Base-by-base conservation (phyloP, 1,139 yeast species). In the Pichia kudriavzevii region DNA sequence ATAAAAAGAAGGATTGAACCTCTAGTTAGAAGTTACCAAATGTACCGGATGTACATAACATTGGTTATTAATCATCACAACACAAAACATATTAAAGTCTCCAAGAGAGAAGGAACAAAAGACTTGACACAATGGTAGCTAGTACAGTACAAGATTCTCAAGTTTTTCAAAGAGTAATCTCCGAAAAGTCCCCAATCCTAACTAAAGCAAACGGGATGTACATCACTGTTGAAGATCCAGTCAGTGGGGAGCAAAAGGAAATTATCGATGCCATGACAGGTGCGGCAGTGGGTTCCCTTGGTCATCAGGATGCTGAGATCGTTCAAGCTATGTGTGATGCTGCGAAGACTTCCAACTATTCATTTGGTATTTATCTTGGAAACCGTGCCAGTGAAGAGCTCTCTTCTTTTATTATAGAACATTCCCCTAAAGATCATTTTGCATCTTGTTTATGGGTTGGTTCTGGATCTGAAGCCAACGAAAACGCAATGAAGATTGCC, bases 201-300 rank as follows among this genome's bases (percentile, higher is more conserved):
- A 58, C 68, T 29, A 59, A 66, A 28, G 49, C 50, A 11, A 49
- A 53, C 32, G 80, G 80, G 17, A 54, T 63, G 43, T 57, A 59
- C 48, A 55, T 75, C 42, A 64, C 66, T n/a, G 56, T 69, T 21
- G 66, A 60, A 46, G 74, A 73, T 44, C 65, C 71, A 30, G 53
- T 56, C 26, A 69, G 75, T 24, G 67, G 67, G 28, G 62, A 62
- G 35, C 50, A 53, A 34, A 59, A 50, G 24, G 60, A 56, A 16
- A 42, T 72, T 13, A 55, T 72, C 28, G 81, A 75, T 50, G 78
- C 70, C 25, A 57, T 65, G 47, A 70, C 79, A n/a, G 81, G 81
- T 44, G 81, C 81, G 5, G 80, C 81, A 22, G 81, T 75, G 27
- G 74, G 74, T 22, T 71, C 79, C 2, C 58, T 75, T 35, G 79